Evolutionary conservation across 148 eudicot genomes (phyloP), one percentile per base, ranked within the genome.

Genomic region (Fagopyrum tataricum): DNA sequence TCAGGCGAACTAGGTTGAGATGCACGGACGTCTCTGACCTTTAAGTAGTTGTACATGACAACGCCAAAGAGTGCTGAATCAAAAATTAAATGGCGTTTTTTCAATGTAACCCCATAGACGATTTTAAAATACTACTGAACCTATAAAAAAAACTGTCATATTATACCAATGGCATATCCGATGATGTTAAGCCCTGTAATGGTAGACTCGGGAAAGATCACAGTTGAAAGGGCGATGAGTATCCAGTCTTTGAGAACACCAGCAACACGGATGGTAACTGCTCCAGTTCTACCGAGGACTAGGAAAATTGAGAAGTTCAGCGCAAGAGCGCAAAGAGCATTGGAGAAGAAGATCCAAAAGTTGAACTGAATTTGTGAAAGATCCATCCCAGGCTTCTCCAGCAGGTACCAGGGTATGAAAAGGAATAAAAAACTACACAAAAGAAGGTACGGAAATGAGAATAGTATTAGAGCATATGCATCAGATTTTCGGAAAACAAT

Each of bases 181-280:
- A 79, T 90, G 55, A 93, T 87, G 74, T 93, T 88, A 56, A 93
- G 96, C 61, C 84, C 85, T 40, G 96, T 93, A 76, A 93, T 90
- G 21, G 88, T 76, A 6, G 98, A 93, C 73, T 93, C 93, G 0
- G 98, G 98, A 76, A 93, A 93, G 77, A 93, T 73, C 59, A 93
- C 87, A 43, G 96, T 93, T 58, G 96, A 93, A 79, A 93, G 93
- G 73, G 98, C 96, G 46, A 93, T 88, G 47, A 93, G 85, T 71
- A 93, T 93, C 98, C 96, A 93, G 75, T 93, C 96, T 82, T 92
- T 92, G 44, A 92, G 51, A 48, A 92, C 98, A 58, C 98, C 96
- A 82, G 97, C 97, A 77, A 92, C 97, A 67, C 97, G 90, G 70
- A 88, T 81, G 49, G 96, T 90, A 73, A 92, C 96, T 11, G 96